Evolutionary conservation across 768 basidiomycete genomes (phyloP), one percentile per base, ranked within the genome.

Genomic region (Chiua virens): DNA sequence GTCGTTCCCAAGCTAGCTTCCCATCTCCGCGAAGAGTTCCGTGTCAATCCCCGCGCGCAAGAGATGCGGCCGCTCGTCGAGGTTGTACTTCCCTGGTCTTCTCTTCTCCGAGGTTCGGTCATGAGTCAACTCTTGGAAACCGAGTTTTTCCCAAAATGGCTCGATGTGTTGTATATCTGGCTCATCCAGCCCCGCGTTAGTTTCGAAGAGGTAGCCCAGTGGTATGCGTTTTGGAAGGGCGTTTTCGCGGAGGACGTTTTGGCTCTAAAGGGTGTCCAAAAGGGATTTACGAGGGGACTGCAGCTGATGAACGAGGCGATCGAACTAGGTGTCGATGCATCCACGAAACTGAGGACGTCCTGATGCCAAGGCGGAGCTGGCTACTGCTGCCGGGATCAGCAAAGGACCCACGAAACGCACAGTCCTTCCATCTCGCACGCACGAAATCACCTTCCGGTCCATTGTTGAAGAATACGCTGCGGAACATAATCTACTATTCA

Each of bases 61-160:
- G 81, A 92, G 60, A 88, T 98, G 85, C 76, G 75, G 21, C 89
- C 94, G 0, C 76, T 99, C 41, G 74, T 85, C 18, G 76, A 76
- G 46, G 52, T 58, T 11, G 89, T 93, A 17, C 74, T 98, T 39
- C 74, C 75, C 1, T 99, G 97, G 97, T 75, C 78, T 11, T 66
- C 73, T 28, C 75, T 91, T 49, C 75, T 98, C 32, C 86, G 90
- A 8, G 70, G 82, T 0, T 84, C 88, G 5, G 80, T 96, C 54
- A 79, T 97, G 61, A 78, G 85, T 2, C 90, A 94, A 62, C 73
- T 99, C 13, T 73, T 99, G 55, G 91, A 96, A 66, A 79, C 80
- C 6, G 92, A 93, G 61, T 96, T 98, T 75, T 98, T 98, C 79
- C 91, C 93, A 5, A 96, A 97, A 66, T 99, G 95, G 94, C 77